These are phyloP conservation scores for Picocystis salinarum DNA, from an alignment of 139 green algal species.

Conservation along the genomic window DNA sequence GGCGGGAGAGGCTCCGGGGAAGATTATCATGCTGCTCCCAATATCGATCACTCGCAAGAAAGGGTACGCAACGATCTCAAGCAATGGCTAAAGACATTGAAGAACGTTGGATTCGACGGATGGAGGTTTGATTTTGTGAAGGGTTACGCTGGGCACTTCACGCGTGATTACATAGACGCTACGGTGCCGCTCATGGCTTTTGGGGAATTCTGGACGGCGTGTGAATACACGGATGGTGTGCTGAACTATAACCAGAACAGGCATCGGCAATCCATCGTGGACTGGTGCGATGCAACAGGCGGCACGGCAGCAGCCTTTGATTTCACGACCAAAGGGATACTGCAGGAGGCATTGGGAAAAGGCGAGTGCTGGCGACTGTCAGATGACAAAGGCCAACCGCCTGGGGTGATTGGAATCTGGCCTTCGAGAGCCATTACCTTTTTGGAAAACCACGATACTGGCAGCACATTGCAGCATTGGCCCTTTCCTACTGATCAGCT, in stretches of 20 bases:
- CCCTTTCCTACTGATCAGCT: conserved; percentile 36
- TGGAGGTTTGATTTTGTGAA: conserved; percentile 93
- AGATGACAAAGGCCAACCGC: conserved; percentile 31
- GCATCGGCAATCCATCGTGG: conserved; percentile 72
- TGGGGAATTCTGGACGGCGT: conserved; percentile 87
- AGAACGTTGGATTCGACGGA: conserved; percentile 77
- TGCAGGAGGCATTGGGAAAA: background rate
- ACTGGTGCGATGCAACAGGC: conserved; percentile 79
- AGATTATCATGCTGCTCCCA: conserved; percentile 76
- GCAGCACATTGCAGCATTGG: conserved; percentile 17
- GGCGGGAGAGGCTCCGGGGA: conserved; percentile 58
- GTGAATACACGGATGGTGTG: conserved; percentile 76
- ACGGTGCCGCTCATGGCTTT: conserved; percentile 67
- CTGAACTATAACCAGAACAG: conserved; percentile 91
- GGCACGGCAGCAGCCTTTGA: conserved; percentile 80
- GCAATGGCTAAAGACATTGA: conserved; percentile 4
- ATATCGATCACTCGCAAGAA: conserved; percentile 84
- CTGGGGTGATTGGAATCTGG: conserved; percentile 78
- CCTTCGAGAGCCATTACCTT: conserved; percentile 84
- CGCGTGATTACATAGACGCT: conserved; percentile 57
- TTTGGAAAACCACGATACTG: conserved; percentile 91
- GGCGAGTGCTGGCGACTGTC: background rate
- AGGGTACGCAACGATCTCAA: conserved; percentile 25
- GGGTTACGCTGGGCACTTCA: conserved; percentile 32
- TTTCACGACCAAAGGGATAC: conserved; percentile 83